A percentile compares a stretch with the other conserved stretches of the same genome.
Evolutionary conservation across 2,329 filamentous ascomycete genomes (phyloP).

Genomic region (Penicillium sp.): DNA sequence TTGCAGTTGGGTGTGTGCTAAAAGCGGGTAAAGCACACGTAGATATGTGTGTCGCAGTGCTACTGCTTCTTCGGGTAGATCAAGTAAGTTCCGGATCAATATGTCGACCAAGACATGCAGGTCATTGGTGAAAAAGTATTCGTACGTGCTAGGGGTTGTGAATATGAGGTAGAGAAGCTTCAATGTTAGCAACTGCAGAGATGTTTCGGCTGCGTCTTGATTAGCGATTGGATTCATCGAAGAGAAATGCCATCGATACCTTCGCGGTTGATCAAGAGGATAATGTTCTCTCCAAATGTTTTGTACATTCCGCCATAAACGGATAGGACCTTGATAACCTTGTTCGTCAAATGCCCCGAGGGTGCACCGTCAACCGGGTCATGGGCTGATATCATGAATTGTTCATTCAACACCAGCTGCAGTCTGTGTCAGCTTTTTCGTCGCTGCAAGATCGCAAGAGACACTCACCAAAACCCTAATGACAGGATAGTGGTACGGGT

Average conservation of each 20-base stretch:
- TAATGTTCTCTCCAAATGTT: constrained; percentile 97
- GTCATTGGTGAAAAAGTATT: constrained; percentile 99
- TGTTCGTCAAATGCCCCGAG: constrained; percentile 72
- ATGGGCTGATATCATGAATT: constrained; percentile 85
- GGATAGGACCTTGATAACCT: constrained; percentile 88
- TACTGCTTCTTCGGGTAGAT: constrained; percentile 78
- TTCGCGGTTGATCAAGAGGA: constrained; percentile 90
- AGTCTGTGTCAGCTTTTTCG: not conserved
- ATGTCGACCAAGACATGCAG: constrained; percentile 92
- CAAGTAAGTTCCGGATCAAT: constrained; percentile 93
- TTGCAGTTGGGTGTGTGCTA: constrained; percentile 88
- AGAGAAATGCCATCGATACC: constrained; percentile 43
- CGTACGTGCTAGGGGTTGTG: constrained; percentile 85
- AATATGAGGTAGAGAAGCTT: constrained; percentile 96
- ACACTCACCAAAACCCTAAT: constrained; percentile 81
- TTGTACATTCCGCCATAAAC: constrained; percentile 78
- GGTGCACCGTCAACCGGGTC: constrained; percentile 45
- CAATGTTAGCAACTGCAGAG: constrained; percentile 90
- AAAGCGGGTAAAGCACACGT: constrained; percentile 83
- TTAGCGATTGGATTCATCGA: constrained; percentile 12
- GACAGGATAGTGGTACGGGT: constrained; percentile 94
- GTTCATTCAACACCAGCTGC: constrained; percentile 92
- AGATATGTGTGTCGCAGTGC: constrained; percentile 89
- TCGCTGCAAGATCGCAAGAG: not conserved
- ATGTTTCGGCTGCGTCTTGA: constrained; percentile 69